Evolutionary conservation across 1,139 yeast genomes (phyloP).

Genomic region (Yamadazyma membranifaciens): DNA sequence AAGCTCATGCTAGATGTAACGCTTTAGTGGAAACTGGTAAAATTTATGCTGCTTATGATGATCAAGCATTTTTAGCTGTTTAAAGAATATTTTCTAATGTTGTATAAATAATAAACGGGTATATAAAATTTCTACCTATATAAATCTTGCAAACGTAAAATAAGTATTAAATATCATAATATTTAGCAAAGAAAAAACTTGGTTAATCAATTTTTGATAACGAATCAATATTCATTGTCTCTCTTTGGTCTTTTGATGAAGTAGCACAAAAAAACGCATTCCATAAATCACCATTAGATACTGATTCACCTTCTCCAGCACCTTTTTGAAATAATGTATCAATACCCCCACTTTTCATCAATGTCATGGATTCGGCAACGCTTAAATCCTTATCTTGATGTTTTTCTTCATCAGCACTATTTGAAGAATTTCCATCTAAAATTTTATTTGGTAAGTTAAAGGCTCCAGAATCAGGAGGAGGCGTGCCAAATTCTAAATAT

Average conservation of each 20-base stretch:
- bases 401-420: background rate
- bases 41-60: conserved; percentile 67
- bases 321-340: conserved; percentile 41
- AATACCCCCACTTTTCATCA: conserved; percentile 39
- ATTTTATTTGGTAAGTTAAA: background rate
- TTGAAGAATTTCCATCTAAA: background rate
- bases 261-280: conserved; percentile 50
- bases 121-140: background rate
- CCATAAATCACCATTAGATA: conserved; percentile 57
- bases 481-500: conserved; percentile 19
- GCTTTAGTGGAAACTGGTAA: conserved; percentile 63
- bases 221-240: conserved; percentile 17
- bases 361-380: conserved; percentile 36
- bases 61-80: conserved; percentile 55
- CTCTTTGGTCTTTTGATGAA: conserved; percentile 15
- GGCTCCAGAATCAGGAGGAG: conserved; percentile 1
- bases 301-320: conserved; percentile 53
- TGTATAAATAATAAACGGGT: background rate
- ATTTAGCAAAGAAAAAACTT: background rate
- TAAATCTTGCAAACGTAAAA: background rate
- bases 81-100: conserved; percentile 15
- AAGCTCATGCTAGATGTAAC: conserved; percentile 48
- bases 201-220: conserved; percentile 11
- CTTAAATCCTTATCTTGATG: conserved; percentile 22
- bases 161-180: background rate